These are phyloP conservation scores for Trichoderma lentiforme DNA, from an alignment of 2,329 filamentous ascomycete species.

Conservation along the genomic window DNA sequence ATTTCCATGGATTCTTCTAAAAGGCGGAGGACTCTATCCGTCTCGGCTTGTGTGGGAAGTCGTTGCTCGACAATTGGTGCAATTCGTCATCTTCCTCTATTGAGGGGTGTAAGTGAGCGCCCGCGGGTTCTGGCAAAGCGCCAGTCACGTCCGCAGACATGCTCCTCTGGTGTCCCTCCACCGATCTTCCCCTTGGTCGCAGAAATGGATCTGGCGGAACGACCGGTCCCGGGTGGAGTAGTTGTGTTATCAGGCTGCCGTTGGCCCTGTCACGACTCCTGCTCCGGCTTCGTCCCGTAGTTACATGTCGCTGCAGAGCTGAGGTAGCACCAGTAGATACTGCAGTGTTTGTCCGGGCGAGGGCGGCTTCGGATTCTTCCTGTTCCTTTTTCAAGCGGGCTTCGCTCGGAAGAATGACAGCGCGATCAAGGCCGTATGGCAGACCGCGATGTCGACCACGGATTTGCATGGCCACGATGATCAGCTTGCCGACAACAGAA, in stretches of 20 bases:
- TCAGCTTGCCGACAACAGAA: conserved; percentile 65
- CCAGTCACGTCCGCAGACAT: conserved; percentile 27
- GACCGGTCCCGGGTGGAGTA: conserved; percentile 49
- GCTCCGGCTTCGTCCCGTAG: conserved; percentile 34
- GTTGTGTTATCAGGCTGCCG: conserved; percentile 43
- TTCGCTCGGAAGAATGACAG: conserved; percentile 57
- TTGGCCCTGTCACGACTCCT: conserved; percentile 39
- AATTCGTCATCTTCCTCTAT: conserved; percentile 29
- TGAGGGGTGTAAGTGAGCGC: conserved; percentile 27
- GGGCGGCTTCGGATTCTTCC: conserved; percentile 42
- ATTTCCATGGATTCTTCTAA: conserved; percentile 23
- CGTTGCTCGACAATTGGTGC: conserved; percentile 25
- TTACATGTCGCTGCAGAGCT: conserved; percentile 29
- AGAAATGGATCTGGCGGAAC: conserved; percentile 29
- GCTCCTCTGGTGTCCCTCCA: conserved; percentile 25
- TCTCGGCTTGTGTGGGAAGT: conserved; percentile 23
- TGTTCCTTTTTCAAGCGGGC: conserved; percentile 52
- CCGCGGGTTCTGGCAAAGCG: conserved; percentile 14
- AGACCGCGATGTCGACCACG: conserved; percentile 66
- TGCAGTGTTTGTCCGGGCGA: conserved; percentile 37
- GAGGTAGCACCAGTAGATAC: conserved; percentile 32
- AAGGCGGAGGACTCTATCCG: conserved; percentile 28
- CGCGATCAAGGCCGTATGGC: conserved; percentile 63
- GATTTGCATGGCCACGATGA: conserved; percentile 67
- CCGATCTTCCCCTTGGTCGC: conserved; percentile 22